Percentiles rank a stretch among this genome's conserved stretches.
phyloP scores from a whole-genome alignment of 805 yeast genomes.

The Yarrowia phangngaensis region DNA sequence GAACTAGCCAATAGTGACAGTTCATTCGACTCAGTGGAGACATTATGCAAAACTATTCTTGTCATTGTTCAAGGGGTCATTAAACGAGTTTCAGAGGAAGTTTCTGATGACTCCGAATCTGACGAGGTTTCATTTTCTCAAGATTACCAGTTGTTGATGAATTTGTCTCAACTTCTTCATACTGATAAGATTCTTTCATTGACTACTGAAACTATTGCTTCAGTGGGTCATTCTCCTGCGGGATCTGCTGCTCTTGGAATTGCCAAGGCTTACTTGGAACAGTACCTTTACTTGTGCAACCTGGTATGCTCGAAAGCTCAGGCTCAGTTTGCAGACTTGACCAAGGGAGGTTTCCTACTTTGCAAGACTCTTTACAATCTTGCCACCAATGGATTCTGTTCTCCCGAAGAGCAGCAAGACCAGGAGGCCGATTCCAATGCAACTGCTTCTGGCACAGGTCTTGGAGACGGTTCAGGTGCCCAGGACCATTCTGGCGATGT shows the following conservation, averaged over 20 bases:
- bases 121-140: background rate
- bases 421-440: constrained; percentile 59
- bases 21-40: background rate
- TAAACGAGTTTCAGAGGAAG: constrained; percentile 9
- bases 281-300: constrained; percentile 52
- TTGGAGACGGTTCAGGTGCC: constrained; percentile 92
- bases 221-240: constrained; percentile 36
- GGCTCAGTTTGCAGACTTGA: constrained; percentile 49
- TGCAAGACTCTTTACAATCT: constrained; percentile 54
- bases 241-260: constrained; percentile 49
- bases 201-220: background rate
- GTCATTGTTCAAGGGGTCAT: constrained; percentile 6
- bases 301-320: constrained; percentile 47
- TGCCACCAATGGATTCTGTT: constrained; percentile 82
- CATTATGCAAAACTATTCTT: constrained; percentile 11
- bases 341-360: constrained; percentile 60
- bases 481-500: constrained; percentile 75
- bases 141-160: constrained; percentile 3
- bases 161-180: constrained; percentile 1
- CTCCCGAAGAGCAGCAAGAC: constrained; percentile 72
- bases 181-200: background rate
- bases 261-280: constrained; percentile 58
- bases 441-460: constrained; percentile 80
- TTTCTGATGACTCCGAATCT: constrained; percentile 2
- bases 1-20: background rate